These are phyloP conservation scores for Nicotiana attenuata DNA, from an alignment of 257 asterid species.

Conservation along the genomic window DNA sequence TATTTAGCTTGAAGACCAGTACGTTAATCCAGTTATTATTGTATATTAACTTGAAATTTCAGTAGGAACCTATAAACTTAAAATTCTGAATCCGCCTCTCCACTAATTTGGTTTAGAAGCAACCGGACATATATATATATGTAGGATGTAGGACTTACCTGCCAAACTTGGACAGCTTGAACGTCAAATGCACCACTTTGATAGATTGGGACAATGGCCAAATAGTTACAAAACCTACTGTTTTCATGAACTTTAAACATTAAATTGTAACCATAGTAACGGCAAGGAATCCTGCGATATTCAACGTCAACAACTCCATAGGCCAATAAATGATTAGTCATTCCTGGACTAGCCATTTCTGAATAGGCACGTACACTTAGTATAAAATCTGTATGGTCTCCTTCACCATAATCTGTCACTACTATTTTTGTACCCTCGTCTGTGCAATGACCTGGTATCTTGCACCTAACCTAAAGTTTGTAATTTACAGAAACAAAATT, in stretches of 20 bases:
- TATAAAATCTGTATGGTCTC: constrained; percentile 62
- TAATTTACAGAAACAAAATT: neutral
- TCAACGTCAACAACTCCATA: constrained; percentile 63
- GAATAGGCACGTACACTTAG: constrained; percentile 49
- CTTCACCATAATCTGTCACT: constrained; percentile 70
- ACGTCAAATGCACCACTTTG: constrained; percentile 50
- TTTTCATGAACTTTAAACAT: constrained; percentile 44
- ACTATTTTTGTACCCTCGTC: constrained; percentile 54
- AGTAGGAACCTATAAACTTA: too few relatives aligned
- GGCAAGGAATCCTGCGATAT: constrained; percentile 49
- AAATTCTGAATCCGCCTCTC: too few relatives aligned
- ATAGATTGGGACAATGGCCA: constrained; percentile 55
- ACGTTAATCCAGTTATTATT: too few relatives aligned
- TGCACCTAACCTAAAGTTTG: constrained; percentile 55
- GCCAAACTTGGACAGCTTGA: constrained; percentile 46
- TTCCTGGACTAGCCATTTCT: constrained; percentile 45
- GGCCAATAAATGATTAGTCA: constrained; percentile 38
- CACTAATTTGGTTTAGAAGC: too few relatives aligned
- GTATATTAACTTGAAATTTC: too few relatives aligned
- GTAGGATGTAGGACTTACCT: constrained; percentile 23
- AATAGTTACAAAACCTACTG: constrained; percentile 45
- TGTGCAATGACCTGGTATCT: constrained; percentile 44
- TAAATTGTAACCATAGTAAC: constrained; percentile 30
- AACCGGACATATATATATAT: too few relatives aligned
- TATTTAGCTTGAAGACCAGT: too few relatives aligned